Conservation (phyloP, 2,329 filamentous ascomycete genomes). For the Trichoderma sp. region DNA sequence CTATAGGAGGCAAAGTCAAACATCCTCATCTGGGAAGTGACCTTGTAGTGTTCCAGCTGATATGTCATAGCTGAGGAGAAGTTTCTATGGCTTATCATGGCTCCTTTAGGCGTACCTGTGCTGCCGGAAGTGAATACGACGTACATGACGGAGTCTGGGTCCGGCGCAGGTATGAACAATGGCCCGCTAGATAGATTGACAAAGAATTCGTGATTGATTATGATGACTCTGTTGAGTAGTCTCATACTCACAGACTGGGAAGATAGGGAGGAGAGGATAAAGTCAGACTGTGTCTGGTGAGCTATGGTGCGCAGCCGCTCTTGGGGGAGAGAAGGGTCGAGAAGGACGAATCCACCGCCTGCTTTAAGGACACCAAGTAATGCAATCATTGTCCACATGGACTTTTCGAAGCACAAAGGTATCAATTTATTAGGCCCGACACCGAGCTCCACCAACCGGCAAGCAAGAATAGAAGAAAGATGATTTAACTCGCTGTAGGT, state of each 20-base stretch:
- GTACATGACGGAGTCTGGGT: not conserved
- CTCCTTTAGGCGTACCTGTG: slow-evolving; percentile 26
- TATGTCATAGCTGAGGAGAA: slow-evolving; percentile 26
- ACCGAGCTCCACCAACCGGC: too few species aligned
- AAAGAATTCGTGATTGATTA: too few species aligned
- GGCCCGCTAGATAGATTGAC: too few species aligned
- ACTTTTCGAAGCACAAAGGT: too few species aligned
- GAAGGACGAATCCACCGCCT: not conserved
- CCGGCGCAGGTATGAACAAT: not conserved
- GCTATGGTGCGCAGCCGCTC: not conserved
- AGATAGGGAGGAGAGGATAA: not conserved
- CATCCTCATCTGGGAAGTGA: not conserved
- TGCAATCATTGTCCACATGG: too few species aligned
- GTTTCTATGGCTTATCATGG: slow-evolving; percentile 22
- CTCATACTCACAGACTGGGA: not conserved
- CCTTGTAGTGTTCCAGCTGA: not conserved
- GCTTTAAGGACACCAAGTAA: too few species aligned
- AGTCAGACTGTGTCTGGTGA: not conserved
- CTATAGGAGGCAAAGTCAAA: slow-evolving; percentile 25
- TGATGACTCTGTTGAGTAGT: not conserved
- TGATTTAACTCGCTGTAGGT: too few species aligned
- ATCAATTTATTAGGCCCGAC: too few species aligned
- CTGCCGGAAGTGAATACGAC: slow-evolving; percentile 4
- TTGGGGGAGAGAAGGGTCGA: not conserved
- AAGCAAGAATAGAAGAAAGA: too few species aligned